These are phyloP conservation scores for Asclepias syriaca DNA, from an alignment of 257 asterid genomes.

Conservation along the genomic window DNA sequence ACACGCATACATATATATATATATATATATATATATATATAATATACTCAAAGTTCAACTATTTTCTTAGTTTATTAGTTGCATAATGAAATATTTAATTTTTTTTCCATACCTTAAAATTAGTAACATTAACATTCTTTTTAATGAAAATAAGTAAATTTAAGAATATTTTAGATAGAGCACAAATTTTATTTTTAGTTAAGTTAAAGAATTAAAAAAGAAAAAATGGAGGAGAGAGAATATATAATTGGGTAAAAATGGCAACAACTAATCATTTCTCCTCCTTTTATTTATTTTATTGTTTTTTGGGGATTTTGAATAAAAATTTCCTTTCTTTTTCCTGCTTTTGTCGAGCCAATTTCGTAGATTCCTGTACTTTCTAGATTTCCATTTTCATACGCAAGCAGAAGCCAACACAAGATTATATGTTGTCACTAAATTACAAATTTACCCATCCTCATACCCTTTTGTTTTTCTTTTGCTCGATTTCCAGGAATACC, in stretches of 20 bases:
- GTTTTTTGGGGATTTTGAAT: not conserved
- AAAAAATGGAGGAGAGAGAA: no score
- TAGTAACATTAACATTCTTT: no score
- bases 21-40: no score
- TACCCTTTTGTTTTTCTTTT: not conserved
- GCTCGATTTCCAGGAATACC: not conserved
- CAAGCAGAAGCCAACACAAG: slow-evolving; percentile 15
- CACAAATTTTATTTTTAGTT: no score
- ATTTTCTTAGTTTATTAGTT: no score
- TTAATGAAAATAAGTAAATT: no score
- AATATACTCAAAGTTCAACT: no score
- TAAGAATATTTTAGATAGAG: no score
- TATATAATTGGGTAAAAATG: not conserved
- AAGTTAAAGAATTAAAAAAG: no score
- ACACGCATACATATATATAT: no score
- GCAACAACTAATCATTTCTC: not conserved
- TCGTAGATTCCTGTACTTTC: slow-evolving; percentile 13
- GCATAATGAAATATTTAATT: no score
- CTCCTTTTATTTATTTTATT: not conserved
- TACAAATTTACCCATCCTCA: slow-evolving; percentile 11
- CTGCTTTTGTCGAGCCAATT: not conserved
- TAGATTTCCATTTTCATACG: slow-evolving; percentile 15
- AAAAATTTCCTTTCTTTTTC: not conserved
- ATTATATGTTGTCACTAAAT: not conserved
- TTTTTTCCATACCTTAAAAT: no score